Conservation (phyloP, 768 basidiomycete species). For the Termitomyces sp. region DNA sequence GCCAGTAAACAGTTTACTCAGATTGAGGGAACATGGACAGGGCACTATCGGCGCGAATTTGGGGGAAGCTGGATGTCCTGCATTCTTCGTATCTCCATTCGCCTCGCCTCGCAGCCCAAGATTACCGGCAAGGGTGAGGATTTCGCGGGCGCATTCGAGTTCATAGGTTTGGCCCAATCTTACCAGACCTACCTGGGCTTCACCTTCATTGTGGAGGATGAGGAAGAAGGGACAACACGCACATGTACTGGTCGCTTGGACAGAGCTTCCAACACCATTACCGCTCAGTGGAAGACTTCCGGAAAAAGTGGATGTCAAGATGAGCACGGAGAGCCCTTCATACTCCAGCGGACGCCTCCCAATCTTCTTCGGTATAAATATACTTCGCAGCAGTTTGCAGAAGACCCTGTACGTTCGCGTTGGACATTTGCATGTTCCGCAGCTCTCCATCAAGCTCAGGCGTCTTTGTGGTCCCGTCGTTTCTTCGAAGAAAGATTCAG, state of each 20-base stretch:
- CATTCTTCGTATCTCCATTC: slow-evolving; percentile 28
- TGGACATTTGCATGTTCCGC: slow-evolving; percentile 35
- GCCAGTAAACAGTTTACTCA: slow-evolving; percentile 17
- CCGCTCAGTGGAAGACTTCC: slow-evolving; percentile 17
- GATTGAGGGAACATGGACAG: slow-evolving; percentile 34
- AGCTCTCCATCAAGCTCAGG: slow-evolving; percentile 28
- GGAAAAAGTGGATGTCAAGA: slow-evolving; percentile 9
- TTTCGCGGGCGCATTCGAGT: slow-evolving; percentile 30
- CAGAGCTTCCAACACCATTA: slow-evolving; percentile 17
- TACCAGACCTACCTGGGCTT: slow-evolving; percentile 23
- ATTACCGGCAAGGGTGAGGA: slow-evolving; percentile 34
- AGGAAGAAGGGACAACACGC: slow-evolving; percentile 27
- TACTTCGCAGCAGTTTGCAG: slow-evolving; percentile 23
- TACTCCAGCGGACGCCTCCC: slow-evolving; percentile 28
- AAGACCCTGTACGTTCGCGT: slow-evolving; percentile 30
- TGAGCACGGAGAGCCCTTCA: slow-evolving; percentile 21
- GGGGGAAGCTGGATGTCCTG: slow-evolving; percentile 24
- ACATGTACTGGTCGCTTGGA: slow-evolving; percentile 25
- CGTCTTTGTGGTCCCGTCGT: slow-evolving; percentile 29
- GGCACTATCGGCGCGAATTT: slow-evolving; percentile 26
- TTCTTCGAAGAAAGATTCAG: slow-evolving; percentile 30
- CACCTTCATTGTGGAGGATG: slow-evolving; percentile 25
- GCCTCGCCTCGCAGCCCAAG: slow-evolving; percentile 22
- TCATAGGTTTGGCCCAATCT: slow-evolving; percentile 23
- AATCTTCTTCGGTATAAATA: slow-evolving; percentile 32